These are phyloP conservation scores for Ascomycota sp. DNA, from an alignment of 2,329 filamentous ascomycete genomes.

Conservation along the genomic window DNA sequence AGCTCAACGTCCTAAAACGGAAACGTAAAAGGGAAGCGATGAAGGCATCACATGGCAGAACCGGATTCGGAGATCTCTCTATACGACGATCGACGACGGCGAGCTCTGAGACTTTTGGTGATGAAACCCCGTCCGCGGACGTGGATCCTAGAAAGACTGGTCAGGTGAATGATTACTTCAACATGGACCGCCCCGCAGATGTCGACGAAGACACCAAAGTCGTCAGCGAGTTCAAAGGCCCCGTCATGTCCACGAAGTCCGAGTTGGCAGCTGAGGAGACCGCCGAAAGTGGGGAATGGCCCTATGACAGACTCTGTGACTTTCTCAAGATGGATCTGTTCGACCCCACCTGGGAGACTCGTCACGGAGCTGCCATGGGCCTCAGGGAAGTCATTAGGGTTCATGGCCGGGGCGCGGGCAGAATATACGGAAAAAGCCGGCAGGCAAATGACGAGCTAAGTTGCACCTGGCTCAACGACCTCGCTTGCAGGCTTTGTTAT, in stretches of 20 bases:
- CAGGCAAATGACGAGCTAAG: conserved; percentile 64
- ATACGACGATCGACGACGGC: conserved; percentile 39
- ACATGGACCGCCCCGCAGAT: conserved; percentile 55
- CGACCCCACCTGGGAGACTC: conserved; percentile 82
- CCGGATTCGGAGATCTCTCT: conserved; percentile 73
- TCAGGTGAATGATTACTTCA: conserved; percentile 70
- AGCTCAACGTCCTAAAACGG: conserved; percentile 84
- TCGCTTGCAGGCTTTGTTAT: conserved; percentile 85
- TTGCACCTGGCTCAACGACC: conserved; percentile 72
- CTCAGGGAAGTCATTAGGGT: conserved; percentile 76
- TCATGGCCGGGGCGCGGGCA: conserved; percentile 78
- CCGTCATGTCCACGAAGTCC: conserved; percentile 61
- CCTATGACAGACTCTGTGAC: conserved; percentile 82
- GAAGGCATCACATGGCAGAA: conserved; percentile 68
- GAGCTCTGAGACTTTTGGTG: conserved; percentile 38
- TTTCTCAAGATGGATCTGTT: conserved; percentile 89
- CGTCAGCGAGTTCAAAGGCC: conserved; percentile 87
- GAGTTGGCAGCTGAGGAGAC: conserved; percentile 61
- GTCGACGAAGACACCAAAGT: conserved; percentile 82
- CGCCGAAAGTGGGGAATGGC: conserved; percentile 71
- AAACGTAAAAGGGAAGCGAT: conserved; percentile 84
- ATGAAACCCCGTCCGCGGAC: conserved; percentile 35
- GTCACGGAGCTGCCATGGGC: conserved; percentile 90
- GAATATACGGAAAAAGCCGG: conserved; percentile 47
- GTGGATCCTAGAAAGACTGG: conserved; percentile 38